Evolutionary conservation across 2,329 filamentous ascomycete genomes (phyloP).

Genomic region (Trichoderma sp.): DNA sequence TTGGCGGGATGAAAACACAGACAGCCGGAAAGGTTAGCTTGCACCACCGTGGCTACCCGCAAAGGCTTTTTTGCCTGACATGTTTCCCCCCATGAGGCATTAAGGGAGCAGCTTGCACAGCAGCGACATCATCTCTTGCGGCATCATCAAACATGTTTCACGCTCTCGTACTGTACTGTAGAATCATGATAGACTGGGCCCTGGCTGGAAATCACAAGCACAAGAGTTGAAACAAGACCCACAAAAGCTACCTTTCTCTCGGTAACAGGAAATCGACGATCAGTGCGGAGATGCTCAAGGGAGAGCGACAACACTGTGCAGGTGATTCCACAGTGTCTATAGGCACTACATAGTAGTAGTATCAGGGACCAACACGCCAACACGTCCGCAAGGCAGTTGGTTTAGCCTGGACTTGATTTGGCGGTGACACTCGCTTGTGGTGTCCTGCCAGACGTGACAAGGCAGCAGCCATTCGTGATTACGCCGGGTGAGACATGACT

Average conservation of each 20-base stretch:
- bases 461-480: neutral
- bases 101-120: neutral
- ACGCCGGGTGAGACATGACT: neutral
- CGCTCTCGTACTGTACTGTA: neutral
- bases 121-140: neutral
- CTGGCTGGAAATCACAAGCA: conserved; percentile 1
- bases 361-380: neutral
- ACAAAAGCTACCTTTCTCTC: conserved; percentile 8
- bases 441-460: neutral
- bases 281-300: conserved; percentile 18
- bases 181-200: neutral
- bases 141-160: neutral
- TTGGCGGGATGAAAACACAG: neutral
- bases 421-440: neutral
- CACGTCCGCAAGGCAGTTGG: neutral
- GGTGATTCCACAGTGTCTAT: neutral
- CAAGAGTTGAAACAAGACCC: conserved; percentile 6
- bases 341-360: no score
- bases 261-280: conserved; percentile 19
- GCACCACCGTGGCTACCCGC: neutral
- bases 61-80: neutral
- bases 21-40: neutral
- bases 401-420: neutral
- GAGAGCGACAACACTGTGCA: neutral
- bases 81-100: neutral